Evolutionary conservation across 441 rosid species (phyloP), one percentile per base, ranked within the genome.

Genomic region (Capsella rubella): DNA sequence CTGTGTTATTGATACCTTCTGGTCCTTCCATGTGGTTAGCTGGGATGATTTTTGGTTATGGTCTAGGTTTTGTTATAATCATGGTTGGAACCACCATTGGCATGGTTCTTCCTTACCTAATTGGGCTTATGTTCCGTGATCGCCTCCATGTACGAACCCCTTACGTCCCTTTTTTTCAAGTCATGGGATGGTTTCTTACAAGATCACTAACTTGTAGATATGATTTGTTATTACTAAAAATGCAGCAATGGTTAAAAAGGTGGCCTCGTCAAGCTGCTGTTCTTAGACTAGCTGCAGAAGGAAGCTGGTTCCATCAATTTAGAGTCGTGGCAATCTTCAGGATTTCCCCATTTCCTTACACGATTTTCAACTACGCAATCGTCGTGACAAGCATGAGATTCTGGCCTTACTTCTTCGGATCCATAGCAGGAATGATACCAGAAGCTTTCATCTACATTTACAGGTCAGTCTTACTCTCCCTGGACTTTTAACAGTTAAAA

Each of bases 1-100:
- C 99, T 53, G 98, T 93, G 57, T 79, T 95, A 73, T 78, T 95
- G 74, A 86, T 95, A 66, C 99, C 99, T 82, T 95, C 98, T 1
- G 99, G 97, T 65, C 99, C 99, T 47, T 95, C 99, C 65, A 95
- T 95, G 99, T 95, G 97, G 99, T 81, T 95, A 83, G 95, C 97
- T 72, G 99, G 99, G 25, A 95, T 95, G 99, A 93, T 91, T 67
- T 95, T 93, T 25, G 98, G 99, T 43, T 95, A 95, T 53, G 97
- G 95, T 62, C 79, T 91, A 18, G 99, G 99, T 32, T 93, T 93
- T 34, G 70, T 89, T 39, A 95, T 95, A 32, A 95, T 95, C 78
- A 95, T 95, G 98, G 89, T 86, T 21, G 99, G 99, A 66, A 95
- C 98, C 73, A 91, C 99, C 1, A 57, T 95, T 2, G 99, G 99